Conservation (phyloP, 176 grass and related monocot species). For the Thinopyrum elongatum region DNA sequence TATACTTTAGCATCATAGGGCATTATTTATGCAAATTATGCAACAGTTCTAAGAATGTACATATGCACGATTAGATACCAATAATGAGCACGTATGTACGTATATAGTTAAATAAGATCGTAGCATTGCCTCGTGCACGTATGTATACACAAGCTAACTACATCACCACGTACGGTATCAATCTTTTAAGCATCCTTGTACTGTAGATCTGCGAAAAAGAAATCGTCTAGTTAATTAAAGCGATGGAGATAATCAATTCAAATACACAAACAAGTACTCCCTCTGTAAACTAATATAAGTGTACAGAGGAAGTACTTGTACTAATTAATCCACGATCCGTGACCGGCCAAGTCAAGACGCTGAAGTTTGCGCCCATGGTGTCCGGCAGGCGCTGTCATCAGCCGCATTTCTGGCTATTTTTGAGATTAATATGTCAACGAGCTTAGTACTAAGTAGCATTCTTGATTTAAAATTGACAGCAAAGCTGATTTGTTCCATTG, state of each 20-base stretch:
- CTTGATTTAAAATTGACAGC: background rate
- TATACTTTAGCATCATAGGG: background rate
- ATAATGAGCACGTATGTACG: background rate
- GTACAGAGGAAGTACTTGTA: too few species aligned
- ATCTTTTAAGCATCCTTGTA: conserved; percentile 16
- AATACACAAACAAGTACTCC: background rate
- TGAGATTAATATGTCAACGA: background rate
- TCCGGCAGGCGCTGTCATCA: background rate
- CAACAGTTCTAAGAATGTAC: background rate
- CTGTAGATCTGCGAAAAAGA: background rate
- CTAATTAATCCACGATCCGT: background rate
- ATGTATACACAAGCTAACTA: background rate
- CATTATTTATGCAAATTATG: background rate
- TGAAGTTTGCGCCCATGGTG: background rate
- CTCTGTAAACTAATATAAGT: too few species aligned
- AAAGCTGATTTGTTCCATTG: background rate
- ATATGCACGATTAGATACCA: background rate
- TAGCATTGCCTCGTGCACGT: too few species aligned
- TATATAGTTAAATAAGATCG: too few species aligned
- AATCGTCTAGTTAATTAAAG: background rate
- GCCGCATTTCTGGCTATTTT: conserved; percentile 13
- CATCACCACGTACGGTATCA: background rate
- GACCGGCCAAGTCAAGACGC: background rate
- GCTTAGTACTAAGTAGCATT: background rate
- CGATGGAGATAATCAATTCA: background rate